Evolutionary conservation across 23 red algal species (phyloP), one percentile per base, ranked within the genome.

Genomic region (Gracilaria gracilis): DNA sequence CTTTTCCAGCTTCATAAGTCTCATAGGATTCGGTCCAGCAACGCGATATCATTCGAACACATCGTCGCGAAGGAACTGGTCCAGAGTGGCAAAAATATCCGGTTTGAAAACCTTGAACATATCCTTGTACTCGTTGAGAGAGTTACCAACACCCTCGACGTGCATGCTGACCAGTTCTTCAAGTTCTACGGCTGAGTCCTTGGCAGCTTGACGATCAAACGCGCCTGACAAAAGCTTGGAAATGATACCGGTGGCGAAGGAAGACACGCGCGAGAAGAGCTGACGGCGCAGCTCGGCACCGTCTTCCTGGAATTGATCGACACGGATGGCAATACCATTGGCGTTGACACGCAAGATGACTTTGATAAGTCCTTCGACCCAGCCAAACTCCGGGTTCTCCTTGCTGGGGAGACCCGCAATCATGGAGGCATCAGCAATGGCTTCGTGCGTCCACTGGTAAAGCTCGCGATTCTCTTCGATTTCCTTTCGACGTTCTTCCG

Each of bases 1-100:
- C 25, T 39, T 39, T 19, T 16, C 29, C 4, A 85, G 57, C 39
- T 85, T 85, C 19, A 4, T 29, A 14, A 85, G 32, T 19, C 24
- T 57, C 81, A 85, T 46, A 9, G 81, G 81, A 23, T 69, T 39
- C 14, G 81, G 81, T 3, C 81, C 81, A 37, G 81, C 81, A 38
- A 85, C 61, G 27, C 81, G 81, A 40, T 85, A 85, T 59, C 81
- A 85, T 39, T 59, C 81, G 40, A 85, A 85, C 5, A 85, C 36
- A 38, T 85, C 61, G 31, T 85, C 81, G 12, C 55, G 24, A 14
- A 85, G 61, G 24, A 67, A 85, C 35, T 65, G 81, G 32, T 85
- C 61, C 16, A 38, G 35, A 8, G 32, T 44, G 9, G 55, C 55
- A 51, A 85, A 58, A 19, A 17, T 28, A 85, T 85, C 81, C 11